phyloP scores from a whole-genome alignment of 768 basidiomycete species.

The Cystofilobasidium macerans region DNA sequence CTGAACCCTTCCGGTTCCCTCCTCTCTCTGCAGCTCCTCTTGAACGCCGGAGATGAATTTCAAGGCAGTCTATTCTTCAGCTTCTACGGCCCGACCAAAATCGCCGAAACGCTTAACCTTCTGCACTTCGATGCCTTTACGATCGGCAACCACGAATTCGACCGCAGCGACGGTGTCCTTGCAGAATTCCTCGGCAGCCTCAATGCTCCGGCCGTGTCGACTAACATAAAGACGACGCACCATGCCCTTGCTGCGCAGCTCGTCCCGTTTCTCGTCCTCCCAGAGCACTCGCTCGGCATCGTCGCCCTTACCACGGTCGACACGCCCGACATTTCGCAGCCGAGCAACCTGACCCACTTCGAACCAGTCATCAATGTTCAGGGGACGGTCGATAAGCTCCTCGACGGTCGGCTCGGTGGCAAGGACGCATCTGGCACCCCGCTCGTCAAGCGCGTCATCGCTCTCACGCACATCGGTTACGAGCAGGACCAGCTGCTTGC shows the following conservation, averaged over 20 bases:
- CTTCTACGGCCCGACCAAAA: constrained; percentile 43
- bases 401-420: constrained; percentile 13
- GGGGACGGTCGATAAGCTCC: constrained; percentile 40
- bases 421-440: constrained; percentile 30
- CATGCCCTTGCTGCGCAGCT: constrained; percentile 34
- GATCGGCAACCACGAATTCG: constrained; percentile 41
- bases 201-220: constrained; percentile 44
- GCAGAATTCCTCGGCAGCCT: constrained; percentile 34
- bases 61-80: constrained; percentile 41
- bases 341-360: constrained; percentile 39
- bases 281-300: constrained; percentile 41
- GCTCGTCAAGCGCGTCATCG: constrained; percentile 42
- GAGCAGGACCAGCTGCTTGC: not conserved
- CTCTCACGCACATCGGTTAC: constrained; percentile 43
- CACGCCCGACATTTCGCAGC: constrained; percentile 41
- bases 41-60: constrained; percentile 2
- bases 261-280: constrained; percentile 42
- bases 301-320: constrained; percentile 44
- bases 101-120: constrained; percentile 42
- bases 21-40: not conserved
- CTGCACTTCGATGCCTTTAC: constrained; percentile 36
- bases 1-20: not conserved
- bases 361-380: constrained; percentile 40
- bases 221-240: constrained; percentile 43
- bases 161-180: constrained; percentile 39